Percentiles rank a stretch among this genome's conserved stretches.
These are phyloP conservation scores for Hypoxylon sp. DNA, from an alignment of 2,329 filamentous ascomycete genomes.

Conservation along the genomic window DNA sequence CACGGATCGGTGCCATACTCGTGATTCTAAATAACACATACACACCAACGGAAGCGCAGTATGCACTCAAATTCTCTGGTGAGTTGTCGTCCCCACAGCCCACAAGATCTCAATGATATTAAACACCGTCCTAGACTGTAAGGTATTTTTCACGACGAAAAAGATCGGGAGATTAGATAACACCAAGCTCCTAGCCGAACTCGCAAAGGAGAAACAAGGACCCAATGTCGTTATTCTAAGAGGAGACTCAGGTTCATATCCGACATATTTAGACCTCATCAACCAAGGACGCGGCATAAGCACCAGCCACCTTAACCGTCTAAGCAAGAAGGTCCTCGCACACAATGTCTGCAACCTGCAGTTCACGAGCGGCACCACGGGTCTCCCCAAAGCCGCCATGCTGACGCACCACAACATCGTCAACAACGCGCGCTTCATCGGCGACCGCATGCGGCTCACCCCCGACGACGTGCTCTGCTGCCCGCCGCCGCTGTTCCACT, in stretches of 20 bases:
- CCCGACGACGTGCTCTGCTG: slow-evolving; percentile 80
- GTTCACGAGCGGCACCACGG: slow-evolving; percentile 83
- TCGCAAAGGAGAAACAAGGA: slow-evolving; percentile 62
- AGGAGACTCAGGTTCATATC: slow-evolving; percentile 67
- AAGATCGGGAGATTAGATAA: slow-evolving; percentile 78
- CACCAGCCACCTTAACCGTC: slow-evolving; percentile 65
- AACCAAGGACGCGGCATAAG: slow-evolving; percentile 64
- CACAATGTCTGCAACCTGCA: slow-evolving; percentile 81
- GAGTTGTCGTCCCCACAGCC: slow-evolving; percentile 43
- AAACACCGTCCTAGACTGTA: slow-evolving; percentile 69
- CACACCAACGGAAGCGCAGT: slow-evolving; percentile 78
- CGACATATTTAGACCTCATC: slow-evolving; percentile 73
- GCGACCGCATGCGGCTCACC: slow-evolving; percentile 80
- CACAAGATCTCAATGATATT: background rate
- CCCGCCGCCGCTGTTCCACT: slow-evolving; percentile 87
- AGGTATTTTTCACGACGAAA: slow-evolving; percentile 79
- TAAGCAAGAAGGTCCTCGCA: slow-evolving; percentile 70
- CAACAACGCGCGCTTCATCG: slow-evolving; percentile 79
- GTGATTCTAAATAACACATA: slow-evolving; percentile 89
- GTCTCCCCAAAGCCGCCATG: slow-evolving; percentile 81
- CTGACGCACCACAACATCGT: slow-evolving; percentile 77
- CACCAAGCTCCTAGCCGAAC: slow-evolving; percentile 67
- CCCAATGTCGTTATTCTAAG: slow-evolving; percentile 73
- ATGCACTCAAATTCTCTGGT: slow-evolving; percentile 80
- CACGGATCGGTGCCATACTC: slow-evolving; percentile 75